Conservation (phyloP, 2,329 filamentous ascomycete species). For the Hymenotorrendiella dingleyae region DNA sequence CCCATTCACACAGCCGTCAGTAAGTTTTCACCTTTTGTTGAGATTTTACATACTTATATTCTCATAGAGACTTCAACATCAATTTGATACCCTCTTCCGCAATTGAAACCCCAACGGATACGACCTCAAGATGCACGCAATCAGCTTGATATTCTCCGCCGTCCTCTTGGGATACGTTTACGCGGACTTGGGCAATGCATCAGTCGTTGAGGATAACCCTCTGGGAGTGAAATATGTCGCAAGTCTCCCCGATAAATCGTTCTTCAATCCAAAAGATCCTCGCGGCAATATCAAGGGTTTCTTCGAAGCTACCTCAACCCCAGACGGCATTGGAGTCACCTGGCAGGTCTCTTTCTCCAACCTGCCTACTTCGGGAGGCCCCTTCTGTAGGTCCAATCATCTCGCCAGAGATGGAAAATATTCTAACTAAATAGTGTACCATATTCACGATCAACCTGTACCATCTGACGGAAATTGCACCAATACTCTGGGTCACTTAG, state of each 20-base stretch:
- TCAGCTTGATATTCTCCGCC: no score
- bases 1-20: no score
- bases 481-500: constrained; percentile 59
- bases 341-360: constrained; percentile 52
- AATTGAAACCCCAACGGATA: not conserved
- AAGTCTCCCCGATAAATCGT: constrained; percentile 39
- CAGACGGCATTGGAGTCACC: constrained; percentile 48
- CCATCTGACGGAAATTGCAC: constrained; percentile 66
- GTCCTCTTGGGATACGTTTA: no score
- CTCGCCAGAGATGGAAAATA: not conserved
- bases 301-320: constrained; percentile 41
- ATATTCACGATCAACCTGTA: constrained; percentile 63
- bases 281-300: constrained; percentile 49
- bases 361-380: constrained; percentile 50
- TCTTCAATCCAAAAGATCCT: constrained; percentile 43
- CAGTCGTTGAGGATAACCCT: constrained; percentile 50
- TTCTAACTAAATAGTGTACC: constrained; percentile 53
- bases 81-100: no score
- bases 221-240: constrained; percentile 48
- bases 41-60: no score
- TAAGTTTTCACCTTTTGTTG: no score
- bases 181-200: constrained; percentile 44
- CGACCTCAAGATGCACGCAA: constrained; percentile 15
- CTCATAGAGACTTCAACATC: no score
- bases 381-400: constrained; percentile 47